Base-by-base conservation (phyloP, 352 stramenopile genomes). In the Globisporangium apiculatum region DNA sequence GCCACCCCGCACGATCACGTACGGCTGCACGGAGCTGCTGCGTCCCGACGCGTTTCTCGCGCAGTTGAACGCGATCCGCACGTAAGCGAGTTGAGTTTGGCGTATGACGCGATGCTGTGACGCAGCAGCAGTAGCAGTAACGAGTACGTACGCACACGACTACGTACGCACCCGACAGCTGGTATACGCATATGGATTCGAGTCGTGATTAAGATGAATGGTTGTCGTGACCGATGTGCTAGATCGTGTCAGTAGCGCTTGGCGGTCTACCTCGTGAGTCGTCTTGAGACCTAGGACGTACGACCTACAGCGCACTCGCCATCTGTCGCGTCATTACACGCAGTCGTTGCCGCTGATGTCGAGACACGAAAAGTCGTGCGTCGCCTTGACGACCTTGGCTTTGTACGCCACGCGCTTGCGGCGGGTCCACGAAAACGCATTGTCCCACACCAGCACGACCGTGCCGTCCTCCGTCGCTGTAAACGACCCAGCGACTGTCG, bases 1-100 rank as follows among this genome's bases (percentile, higher is more conserved):
- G 50, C 68, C 73, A 3, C 73, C 79, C 11, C 75, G 88, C 3
- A 83, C 76, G 40, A 71, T 97, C 37, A 91, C 83, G 69, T 97
- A 96, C 62, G 89, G 89, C 24, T 93, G 86, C 61, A 97, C 89
- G 36, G 89, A 97, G 66, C 62, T 97, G 50, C 61, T 96, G 50
- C 94, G 89, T 45, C 82, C 87, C 0, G 83, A 97, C 53, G 78
- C 82, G n/a, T 97, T 97, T 67, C 71, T 97, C 61, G 62, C 87
- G 43, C 89, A 97, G 62, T 79, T 96, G 51, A 78, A 72, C 52
- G 78, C 70, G 24, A 91, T 91, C 51, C 71, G 66, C 49, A 67
- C 78, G 42, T 91, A 72, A 31, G 24, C 24, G 24, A 31, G 4
- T 43, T 43, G 40, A 2, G 40, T 12, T 43, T 43, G 40, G 40